These are phyloP conservation scores for Stagonosporopsis vannaccii DNA, from an alignment of 2,329 filamentous ascomycete species.

Conservation along the genomic window DNA sequence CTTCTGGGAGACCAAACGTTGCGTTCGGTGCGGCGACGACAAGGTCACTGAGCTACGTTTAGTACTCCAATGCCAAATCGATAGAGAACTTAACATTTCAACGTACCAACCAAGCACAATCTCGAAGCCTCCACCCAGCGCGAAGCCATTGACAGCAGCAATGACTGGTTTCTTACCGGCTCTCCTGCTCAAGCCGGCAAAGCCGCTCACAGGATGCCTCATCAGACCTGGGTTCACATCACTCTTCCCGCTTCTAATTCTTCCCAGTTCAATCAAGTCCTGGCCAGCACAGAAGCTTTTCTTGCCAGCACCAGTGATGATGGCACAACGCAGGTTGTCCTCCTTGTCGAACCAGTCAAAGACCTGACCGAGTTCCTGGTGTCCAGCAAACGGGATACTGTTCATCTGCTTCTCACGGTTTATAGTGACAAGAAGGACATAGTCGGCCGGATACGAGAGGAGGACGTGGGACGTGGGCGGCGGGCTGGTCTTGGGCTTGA, in stretches of 20 bases:
- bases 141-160: slow-evolving; percentile 66
- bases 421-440: slow-evolving; percentile 62
- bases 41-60: slow-evolving; percentile 53
- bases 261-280: slow-evolving; percentile 58
- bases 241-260: slow-evolving; percentile 36
- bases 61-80: not conserved
- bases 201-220: slow-evolving; percentile 58
- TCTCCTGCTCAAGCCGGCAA: slow-evolving; percentile 63
- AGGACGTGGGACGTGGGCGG: slow-evolving; percentile 44
- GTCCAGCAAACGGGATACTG: slow-evolving; percentile 50
- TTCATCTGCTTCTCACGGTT: slow-evolving; percentile 61
- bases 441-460: slow-evolving; percentile 56
- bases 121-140: slow-evolving; percentile 66
- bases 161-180: slow-evolving; percentile 68
- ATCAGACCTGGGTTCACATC: slow-evolving; percentile 34
- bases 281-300: slow-evolving; percentile 64
- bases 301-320: slow-evolving; percentile 59
- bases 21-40: slow-evolving; percentile 61
- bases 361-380: slow-evolving; percentile 58
- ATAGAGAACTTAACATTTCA: not conserved
- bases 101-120: slow-evolving; percentile 62
- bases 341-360: slow-evolving; percentile 64
- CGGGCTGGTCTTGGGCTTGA: slow-evolving; percentile 39
- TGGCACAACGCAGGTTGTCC: slow-evolving; percentile 56
- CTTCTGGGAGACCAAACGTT: slow-evolving; percentile 62